A percentile compares a stretch with the other conserved stretches of the same genome.
Evolutionary conservation across 1,139 yeast species (phyloP).

Genomic region (Nakaseomyces sp.): DNA sequence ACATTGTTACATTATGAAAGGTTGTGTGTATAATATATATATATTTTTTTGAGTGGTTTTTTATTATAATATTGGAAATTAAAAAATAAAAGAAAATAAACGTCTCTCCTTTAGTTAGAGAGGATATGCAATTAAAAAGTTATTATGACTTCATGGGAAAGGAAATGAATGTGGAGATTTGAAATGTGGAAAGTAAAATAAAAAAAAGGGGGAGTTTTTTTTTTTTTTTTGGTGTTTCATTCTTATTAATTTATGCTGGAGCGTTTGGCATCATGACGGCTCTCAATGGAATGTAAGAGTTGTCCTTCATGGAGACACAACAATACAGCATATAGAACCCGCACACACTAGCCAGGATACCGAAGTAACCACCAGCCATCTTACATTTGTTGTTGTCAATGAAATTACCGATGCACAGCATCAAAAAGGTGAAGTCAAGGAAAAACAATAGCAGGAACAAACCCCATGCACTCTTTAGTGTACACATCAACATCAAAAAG

Average conservation of each 20-base stretch:
- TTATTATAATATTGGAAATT: no score
- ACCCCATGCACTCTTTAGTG: slow-evolving; percentile 58
- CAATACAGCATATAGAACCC: slow-evolving; percentile 65
- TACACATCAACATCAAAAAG: slow-evolving; percentile 46
- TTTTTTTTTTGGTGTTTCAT: no score
- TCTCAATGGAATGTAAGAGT: slow-evolving; percentile 51
- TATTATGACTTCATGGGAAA: no score
- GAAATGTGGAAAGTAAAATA: neutral
- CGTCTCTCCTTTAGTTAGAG: no score
- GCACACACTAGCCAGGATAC: slow-evolving; percentile 48
- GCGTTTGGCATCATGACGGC: slow-evolving; percentile 49
- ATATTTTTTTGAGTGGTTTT: no score
- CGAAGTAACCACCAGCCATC: slow-evolving; percentile 67
- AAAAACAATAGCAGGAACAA: slow-evolving; percentile 45
- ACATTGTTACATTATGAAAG: neutral
- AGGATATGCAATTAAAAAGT: no score
- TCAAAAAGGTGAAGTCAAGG: slow-evolving; percentile 46
- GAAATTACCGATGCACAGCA: slow-evolving; percentile 51
- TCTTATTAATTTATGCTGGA: slow-evolving; percentile 20
- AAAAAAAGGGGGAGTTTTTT: neutral
- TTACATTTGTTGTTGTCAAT: slow-evolving; percentile 38
- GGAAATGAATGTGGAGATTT: neutral
- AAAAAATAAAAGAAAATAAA: no score
- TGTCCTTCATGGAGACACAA: slow-evolving; percentile 54
- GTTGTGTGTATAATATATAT: no score